Evolutionary conservation across 805 yeast genomes (phyloP), one percentile per base, ranked within the genome.

Genomic region (Cyberlindnera maclurae): DNA sequence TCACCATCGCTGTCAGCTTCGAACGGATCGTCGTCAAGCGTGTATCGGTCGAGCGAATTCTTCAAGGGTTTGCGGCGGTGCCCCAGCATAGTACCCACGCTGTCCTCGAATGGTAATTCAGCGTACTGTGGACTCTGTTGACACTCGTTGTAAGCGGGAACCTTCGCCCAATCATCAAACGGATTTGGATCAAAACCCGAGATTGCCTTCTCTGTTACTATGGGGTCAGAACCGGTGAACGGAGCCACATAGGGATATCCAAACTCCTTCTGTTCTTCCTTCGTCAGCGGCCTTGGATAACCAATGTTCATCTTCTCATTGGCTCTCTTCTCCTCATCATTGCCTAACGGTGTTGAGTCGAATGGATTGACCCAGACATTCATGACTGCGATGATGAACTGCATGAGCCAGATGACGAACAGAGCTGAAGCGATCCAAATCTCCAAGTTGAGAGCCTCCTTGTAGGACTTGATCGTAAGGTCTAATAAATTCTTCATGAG

Each of bases 361-460:
- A 18, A 40, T 41, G 18, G 36, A 13, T 4, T 20, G 26, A 24
- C 15, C 36, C 36, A 26, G 0, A 35, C 36, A 15, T 46, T 37
- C 5, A 56, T 15, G 1, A 54, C 22, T 0, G 71, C 79, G 17
- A 68, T 54, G 0, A 66, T 43, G 3, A 73, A 34, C 45, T 75
- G 76, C 0, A 68, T 5, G 0, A 65, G 2, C 82, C 84, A 81
- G 1, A 73, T 24, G 0, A 59, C 64, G 2, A 78, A 34, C 0
- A 81, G 50, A 0, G 55, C 62, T 4, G 66, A 26, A 0, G 79
- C 63, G 2, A 80, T 61, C 37, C 61, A 63, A 4, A 77, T 53
- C 51, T 79, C 85, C 15, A 60, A 40, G 45, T 58, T 47, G 6
- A 77, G 43, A 0, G 69, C 56, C 3, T 61, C 46, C 32, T 57